A percentile compares a stretch with the other conserved stretches of the same genome.
phyloP scores from a whole-genome alignment of 2,329 filamentous ascomycete species.

The Ampelomyces quisqualis region DNA sequence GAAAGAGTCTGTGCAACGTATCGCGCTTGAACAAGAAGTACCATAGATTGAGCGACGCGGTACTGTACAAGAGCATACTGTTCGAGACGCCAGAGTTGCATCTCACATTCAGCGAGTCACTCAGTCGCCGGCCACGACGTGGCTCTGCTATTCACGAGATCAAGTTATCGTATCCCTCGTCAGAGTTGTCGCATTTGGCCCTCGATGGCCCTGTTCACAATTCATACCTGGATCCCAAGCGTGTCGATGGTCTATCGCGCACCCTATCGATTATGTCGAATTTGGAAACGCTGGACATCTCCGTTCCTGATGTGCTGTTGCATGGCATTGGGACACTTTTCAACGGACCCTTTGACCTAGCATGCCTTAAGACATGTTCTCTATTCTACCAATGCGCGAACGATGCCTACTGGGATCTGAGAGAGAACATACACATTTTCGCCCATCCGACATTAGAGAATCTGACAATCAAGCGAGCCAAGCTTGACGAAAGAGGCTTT shows the following conservation, averaged over 20 bases:
- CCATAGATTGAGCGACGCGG: conserved; percentile 34
- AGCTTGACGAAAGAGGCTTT: conserved; percentile 35
- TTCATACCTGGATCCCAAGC: conserved; percentile 24
- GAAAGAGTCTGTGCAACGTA: conserved; percentile 32
- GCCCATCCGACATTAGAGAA: conserved; percentile 33
- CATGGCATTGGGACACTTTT: conserved; percentile 36
- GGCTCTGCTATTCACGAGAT: conserved; percentile 38
- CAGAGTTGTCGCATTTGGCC: conserved; percentile 32
- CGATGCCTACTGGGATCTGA: conserved; percentile 36
- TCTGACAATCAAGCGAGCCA: conserved; percentile 32
- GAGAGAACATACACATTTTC: conserved; percentile 41
- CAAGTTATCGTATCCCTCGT: conserved; percentile 34
- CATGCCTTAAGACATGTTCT: conserved; percentile 34
- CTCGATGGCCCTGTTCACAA: conserved; percentile 31
- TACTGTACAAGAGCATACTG: conserved; percentile 35
- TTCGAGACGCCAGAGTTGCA: conserved; percentile 37
- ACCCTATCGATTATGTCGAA: conserved; percentile 39
- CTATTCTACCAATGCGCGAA: conserved; percentile 37
- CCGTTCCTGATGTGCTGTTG: conserved; percentile 31
- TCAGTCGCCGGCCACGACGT: conserved; percentile 32
- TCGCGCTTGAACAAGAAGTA: conserved; percentile 33
- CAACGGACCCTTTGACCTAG: conserved; percentile 38
- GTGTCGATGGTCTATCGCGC: conserved; percentile 33
- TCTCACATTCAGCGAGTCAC: conserved; percentile 38
- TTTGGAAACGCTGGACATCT: conserved; percentile 35